These are phyloP conservation scores for Naganishia sp. DNA, from an alignment of 1,284 basidiomycete species.

Conservation along the genomic window DNA sequence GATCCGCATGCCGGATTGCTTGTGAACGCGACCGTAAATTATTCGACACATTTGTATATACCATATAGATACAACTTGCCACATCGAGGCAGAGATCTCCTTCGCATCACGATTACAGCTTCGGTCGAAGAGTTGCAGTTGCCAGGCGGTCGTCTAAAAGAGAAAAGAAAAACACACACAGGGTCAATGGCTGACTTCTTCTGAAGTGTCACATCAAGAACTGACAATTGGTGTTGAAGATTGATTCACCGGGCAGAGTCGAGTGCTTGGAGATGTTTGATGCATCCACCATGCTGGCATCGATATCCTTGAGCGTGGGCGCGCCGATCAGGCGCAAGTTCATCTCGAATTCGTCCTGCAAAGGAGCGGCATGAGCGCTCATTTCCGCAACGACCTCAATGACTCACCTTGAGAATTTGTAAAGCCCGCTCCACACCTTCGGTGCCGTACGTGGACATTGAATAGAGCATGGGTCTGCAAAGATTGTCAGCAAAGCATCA, in stretches of 20 bases:
- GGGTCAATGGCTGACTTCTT: neutral
- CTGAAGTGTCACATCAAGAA: neutral
- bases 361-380: neutral
- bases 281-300: conserved; percentile 84
- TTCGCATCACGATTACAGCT: conserved; percentile 11
- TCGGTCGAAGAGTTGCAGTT: conserved; percentile 28
- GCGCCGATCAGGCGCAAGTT: conserved; percentile 86
- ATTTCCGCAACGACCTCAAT: neutral
- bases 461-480: conserved; percentile 82
- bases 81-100: too few relatives aligned
- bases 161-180: too few relatives aligned
- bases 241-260: conserved; percentile 68
- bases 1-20: too few relatives aligned
- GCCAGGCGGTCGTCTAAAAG: conserved; percentile 26
- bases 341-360: conserved; percentile 90
- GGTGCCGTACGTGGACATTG: conserved; percentile 82
- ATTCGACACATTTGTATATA: too few relatives aligned
- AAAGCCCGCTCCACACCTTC: conserved; percentile 75
- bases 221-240: conserved; percentile 78
- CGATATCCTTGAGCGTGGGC: conserved; percentile 71
- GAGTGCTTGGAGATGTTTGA: conserved; percentile 53
- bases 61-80: too few relatives aligned
- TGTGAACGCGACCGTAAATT: too few relatives aligned
- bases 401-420: conserved; percentile 70
- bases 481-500: conserved; percentile 56